Evolutionary conservation across 177 flowering plant genomes (phyloP), one percentile per base, ranked within the genome.

Genomic region (Vitis hybrid): DNA sequence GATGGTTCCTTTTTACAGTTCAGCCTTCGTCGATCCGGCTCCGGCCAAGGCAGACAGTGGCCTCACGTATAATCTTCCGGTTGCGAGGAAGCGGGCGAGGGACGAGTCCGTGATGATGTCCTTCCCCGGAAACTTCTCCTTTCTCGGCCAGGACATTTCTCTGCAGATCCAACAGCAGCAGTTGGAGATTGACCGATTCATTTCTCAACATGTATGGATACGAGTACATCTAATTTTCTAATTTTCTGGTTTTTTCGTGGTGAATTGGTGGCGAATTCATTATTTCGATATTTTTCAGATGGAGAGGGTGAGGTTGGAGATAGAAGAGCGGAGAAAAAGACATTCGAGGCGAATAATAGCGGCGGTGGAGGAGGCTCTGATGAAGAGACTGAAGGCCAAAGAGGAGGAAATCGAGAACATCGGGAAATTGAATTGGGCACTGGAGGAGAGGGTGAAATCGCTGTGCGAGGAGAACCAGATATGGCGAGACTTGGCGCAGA

Each of bases 401-500:
- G 93, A 91, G 48, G 91, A 81, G 18, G 91, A 89, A 60, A 85
- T 88, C 4, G 85, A 85, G 56, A 83, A 79, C 54, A 84, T 88
- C 1, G 89, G 85, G 52, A 87, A 84, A 57, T 8, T 86, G 67
- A 91, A 93, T 62, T 80, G 83, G 79, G 87, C 76, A 1, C 73
- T 93, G 2, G 91, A 89, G 69, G 94, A 88, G 62, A 71, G 79
- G 34, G 82, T 91, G 66, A 83, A 80, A 60, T 80, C 79, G 2
- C 83, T 93, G 19, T 78, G 73, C 78, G n/a, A 87, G 10, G 94
- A 93, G 80, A 91, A 87, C 62, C 92, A 89, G 74, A 82, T 91
- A 55, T 93, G 97, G 98, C 64, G 87, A 13, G 92, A 89, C 34
- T 59, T 89, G 66, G 97, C 97, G 3, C 89, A 84, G 59, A 75